Conservation (phyloP, 768 basidiomycete genomes). For the Calocybe gangraenosa region DNA sequence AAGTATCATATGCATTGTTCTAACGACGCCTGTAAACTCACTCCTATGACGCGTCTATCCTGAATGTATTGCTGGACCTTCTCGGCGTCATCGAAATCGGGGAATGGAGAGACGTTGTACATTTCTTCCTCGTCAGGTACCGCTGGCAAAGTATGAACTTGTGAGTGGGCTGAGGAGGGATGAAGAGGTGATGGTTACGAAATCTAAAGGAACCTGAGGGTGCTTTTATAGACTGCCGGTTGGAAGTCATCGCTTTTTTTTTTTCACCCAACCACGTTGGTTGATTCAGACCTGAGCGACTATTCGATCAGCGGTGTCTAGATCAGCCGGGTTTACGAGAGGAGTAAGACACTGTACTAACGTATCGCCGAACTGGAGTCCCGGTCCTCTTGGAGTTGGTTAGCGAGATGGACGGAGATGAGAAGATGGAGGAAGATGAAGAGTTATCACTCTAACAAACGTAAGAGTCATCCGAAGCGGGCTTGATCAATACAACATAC, state of each 20-base stretch:
- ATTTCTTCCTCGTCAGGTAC: constrained; percentile 36
- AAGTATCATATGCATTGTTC: neutral
- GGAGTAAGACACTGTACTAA: neutral
- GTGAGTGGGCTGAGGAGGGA: constrained; percentile 17
- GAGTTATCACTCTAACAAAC: too few relatives aligned
- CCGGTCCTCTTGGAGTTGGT: neutral
- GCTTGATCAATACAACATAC: neutral
- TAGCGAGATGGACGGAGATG: constrained; percentile 9
- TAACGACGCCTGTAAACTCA: constrained; percentile 31
- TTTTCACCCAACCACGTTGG: constrained; percentile 10
- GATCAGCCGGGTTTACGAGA: neutral
- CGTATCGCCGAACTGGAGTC: constrained; percentile 9
- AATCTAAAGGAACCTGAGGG: constrained; percentile 27
- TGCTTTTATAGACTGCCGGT: constrained; percentile 20
- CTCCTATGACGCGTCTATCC: constrained; percentile 77
- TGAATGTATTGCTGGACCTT: constrained; percentile 72
- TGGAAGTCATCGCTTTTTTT: constrained; percentile 10
- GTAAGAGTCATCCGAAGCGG: too few relatives aligned
- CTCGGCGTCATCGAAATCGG: constrained; percentile 58
- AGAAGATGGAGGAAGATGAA: constrained; percentile 5
- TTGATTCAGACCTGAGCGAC: constrained; percentile 13
- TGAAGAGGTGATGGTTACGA: constrained; percentile 23
- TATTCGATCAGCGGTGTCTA: constrained; percentile 4
- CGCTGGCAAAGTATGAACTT: constrained; percentile 27
- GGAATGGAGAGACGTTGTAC: constrained; percentile 58